These are phyloP conservation scores for Pythium aristosporum DNA, from an alignment of 352 stramenopile genomes.

Conservation along the genomic window DNA sequence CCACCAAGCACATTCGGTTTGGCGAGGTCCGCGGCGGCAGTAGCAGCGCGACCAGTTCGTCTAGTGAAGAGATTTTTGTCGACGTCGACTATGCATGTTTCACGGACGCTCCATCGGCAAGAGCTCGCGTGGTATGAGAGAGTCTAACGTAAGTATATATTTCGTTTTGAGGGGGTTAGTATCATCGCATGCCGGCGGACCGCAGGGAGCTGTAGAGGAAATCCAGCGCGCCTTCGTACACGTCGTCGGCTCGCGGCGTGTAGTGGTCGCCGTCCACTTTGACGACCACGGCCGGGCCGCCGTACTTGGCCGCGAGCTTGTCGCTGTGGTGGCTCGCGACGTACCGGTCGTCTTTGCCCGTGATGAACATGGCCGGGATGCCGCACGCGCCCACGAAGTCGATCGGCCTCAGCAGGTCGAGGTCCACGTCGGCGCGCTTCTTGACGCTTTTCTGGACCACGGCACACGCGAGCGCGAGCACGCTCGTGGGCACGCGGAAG, in stretches of 20 bases:
- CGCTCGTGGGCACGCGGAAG: conserved; percentile 62
- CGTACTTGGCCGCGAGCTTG: conserved; percentile 60
- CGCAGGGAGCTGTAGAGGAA: conserved; percentile 55
- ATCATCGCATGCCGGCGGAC: conserved; percentile 32
- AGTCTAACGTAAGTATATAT: neutral
- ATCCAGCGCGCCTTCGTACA: conserved; percentile 59
- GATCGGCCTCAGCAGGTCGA: conserved; percentile 64
- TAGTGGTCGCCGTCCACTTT: conserved; percentile 74
- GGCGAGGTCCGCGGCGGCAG: conserved; percentile 10
- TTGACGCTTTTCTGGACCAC: conserved; percentile 77
- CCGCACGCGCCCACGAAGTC: conserved; percentile 71
- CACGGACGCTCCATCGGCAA: conserved; percentile 2
- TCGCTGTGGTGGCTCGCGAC: conserved; percentile 66
- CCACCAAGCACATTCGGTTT: conserved; percentile 59
- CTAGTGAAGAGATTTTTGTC: conserved; percentile 56
- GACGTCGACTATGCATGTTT: conserved; percentile 66
- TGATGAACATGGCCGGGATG: conserved; percentile 71
- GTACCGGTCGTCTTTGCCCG: conserved; percentile 65
- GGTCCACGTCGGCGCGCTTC: conserved; percentile 72
- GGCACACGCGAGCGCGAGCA: conserved; percentile 65
- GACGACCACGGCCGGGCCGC: conserved; percentile 46
- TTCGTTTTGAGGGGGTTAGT: too few relatives aligned
- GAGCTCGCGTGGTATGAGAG: conserved; percentile 2
- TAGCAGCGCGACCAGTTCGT: conserved; percentile 30
- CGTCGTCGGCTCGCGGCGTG: conserved; percentile 34